Conservation (phyloP, 2,329 filamentous ascomycete genomes). For the Exophiala sp. region DNA sequence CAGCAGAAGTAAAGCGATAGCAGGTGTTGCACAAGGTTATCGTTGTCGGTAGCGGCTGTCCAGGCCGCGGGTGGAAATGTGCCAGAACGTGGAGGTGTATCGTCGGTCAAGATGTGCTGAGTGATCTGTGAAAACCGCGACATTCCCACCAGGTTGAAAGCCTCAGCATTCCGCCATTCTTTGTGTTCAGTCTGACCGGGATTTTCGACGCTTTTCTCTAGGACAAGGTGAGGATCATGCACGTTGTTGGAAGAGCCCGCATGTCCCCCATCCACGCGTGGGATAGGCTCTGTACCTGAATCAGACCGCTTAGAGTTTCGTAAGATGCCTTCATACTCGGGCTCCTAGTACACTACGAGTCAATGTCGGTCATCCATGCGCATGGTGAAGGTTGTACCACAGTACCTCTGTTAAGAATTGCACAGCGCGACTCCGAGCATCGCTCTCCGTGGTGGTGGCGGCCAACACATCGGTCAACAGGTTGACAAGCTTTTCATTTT, state of each 20-base stretch:
- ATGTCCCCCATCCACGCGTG: neutral
- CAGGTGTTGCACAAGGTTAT: slow-evolving; percentile 7
- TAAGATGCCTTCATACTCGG: neutral
- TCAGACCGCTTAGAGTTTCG: neutral
- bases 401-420: neutral
- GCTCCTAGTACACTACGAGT: neutral
- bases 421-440: neutral
- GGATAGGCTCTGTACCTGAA: neutral
- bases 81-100: neutral
- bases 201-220: neutral
- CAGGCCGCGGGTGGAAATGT: slow-evolving; percentile 2
- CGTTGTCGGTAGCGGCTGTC: slow-evolving; percentile 6
- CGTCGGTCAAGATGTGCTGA: slow-evolving; percentile 1
- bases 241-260: neutral
- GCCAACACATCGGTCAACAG: neutral
- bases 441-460: neutral
- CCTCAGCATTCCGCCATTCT: neutral
- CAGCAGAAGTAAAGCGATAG: slow-evolving; percentile 10
- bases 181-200: neutral
- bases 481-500: neutral
- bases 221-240: neutral
- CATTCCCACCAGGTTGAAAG: neutral
- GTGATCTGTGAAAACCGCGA: slow-evolving; percentile 2
- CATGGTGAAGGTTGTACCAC: neutral
- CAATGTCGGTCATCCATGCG: neutral